phyloP scores from a whole-genome alignment of 1,284 basidiomycete genomes.

The Ganoderma leucocontextum region DNA sequence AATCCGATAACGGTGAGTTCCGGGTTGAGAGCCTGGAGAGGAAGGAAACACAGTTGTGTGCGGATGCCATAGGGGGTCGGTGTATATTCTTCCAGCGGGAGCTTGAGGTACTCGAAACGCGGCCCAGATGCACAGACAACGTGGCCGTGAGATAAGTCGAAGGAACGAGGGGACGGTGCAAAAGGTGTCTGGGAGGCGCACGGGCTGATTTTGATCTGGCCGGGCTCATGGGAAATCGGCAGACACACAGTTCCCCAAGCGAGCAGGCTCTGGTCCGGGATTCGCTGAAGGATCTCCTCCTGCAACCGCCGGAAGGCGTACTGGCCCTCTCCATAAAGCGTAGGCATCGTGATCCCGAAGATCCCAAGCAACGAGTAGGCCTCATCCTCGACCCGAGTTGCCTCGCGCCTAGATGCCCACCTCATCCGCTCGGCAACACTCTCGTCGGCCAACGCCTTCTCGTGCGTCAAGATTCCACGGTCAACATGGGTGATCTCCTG shows the following conservation, averaged over 20 bases:
- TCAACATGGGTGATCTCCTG: neutral
- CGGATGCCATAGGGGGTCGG: neutral
- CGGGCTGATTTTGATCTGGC: neutral
- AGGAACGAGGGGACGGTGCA: neutral
- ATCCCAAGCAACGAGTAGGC: slow-evolving; percentile 13
- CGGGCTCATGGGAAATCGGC: neutral
- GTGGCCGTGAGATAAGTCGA: neutral
- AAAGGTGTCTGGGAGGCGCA: neutral
- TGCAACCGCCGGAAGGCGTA: slow-evolving; percentile 6
- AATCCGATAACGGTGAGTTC: no score
- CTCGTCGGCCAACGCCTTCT: neutral
- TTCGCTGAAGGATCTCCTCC: slow-evolving; percentile 8
- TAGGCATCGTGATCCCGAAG: slow-evolving; percentile 11
- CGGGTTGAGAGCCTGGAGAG: neutral
- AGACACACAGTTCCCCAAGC: neutral
- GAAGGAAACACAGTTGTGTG: neutral
- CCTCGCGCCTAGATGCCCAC: slow-evolving; percentile 2
- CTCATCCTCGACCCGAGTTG: slow-evolving; percentile 9
- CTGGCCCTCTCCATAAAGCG: slow-evolving; percentile 11
- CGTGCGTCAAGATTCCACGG: neutral
- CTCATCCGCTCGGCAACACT: slow-evolving; percentile 12
- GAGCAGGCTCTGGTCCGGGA: neutral
- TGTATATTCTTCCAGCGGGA: neutral
- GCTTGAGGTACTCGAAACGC: neutral
- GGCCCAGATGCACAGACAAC: no score